Percentiles rank a stretch among this genome's conserved stretches.
Evolutionary conservation across 2,329 filamentous ascomycete genomes (phyloP).

Genomic region (Didymella pomorum): DNA sequence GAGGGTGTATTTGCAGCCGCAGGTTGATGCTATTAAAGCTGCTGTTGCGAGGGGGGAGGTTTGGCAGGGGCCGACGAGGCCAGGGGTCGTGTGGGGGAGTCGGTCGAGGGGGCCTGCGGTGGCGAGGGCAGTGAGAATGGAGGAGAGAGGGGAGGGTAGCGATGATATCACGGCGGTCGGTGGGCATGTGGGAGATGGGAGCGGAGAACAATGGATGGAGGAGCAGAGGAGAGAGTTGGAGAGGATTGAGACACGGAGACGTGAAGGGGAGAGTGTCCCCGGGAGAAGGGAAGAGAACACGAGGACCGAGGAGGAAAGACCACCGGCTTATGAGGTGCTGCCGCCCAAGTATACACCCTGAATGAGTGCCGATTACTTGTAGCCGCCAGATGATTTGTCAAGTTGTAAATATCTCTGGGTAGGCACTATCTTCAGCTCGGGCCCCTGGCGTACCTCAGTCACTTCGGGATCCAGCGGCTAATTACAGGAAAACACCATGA

Average conservation of each 20-base stretch:
- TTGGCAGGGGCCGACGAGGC: neutral
- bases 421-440: too few species aligned
- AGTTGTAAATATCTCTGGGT: too few species aligned
- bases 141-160: too few species aligned
- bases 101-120: neutral
- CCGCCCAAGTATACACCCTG: slow-evolving; percentile 27
- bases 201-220: neutral
- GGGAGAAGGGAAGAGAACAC: neutral
- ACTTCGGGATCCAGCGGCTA: neutral
- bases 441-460: neutral
- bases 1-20: neutral
- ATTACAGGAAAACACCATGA: neutral
- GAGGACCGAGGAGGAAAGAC: neutral
- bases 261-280: neutral
- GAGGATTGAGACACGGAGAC: neutral
- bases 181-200: neutral
- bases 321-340: slow-evolving; percentile 7
- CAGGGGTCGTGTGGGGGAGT: neutral
- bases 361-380: neutral
- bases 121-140: neutral
- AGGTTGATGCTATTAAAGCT: slow-evolving; percentile 7
- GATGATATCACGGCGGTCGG: slow-evolving; percentile 5
- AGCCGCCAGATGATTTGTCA: neutral
- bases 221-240: neutral
- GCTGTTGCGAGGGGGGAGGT: slow-evolving; percentile 3